Conservation (phyloP, 75 land plant genomes). For the Pseudotsuga menziesii region DNA sequence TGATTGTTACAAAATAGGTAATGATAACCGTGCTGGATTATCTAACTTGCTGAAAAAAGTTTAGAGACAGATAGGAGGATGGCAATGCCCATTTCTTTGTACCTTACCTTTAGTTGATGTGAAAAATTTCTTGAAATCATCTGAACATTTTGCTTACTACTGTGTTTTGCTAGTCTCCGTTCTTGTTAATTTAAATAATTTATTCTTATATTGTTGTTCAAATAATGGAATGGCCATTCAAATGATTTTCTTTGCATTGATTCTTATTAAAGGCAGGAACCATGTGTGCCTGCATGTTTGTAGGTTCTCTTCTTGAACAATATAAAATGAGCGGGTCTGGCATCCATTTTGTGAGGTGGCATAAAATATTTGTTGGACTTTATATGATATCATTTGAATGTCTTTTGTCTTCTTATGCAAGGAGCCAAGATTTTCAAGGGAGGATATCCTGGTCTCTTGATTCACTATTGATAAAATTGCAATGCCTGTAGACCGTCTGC, state of each 20-base stretch:
- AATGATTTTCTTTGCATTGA: background rate
- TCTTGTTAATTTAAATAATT: background rate
- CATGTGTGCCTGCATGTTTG: background rate
- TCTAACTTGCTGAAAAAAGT: background rate
- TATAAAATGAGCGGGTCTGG: background rate
- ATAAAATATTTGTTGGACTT: background rate
- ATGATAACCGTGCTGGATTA: conserved; percentile 2
- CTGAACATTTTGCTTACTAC: background rate
- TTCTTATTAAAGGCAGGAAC: background rate
- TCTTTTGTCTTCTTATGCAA: background rate
- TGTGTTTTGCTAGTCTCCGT: background rate
- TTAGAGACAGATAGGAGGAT: background rate
- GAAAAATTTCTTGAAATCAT: background rate
- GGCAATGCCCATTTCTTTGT: background rate
- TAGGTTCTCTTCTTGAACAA: background rate
- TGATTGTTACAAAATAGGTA: conserved; percentile 10
- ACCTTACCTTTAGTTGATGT: background rate
- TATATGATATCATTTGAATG: background rate
- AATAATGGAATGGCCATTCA: background rate
- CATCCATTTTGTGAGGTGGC: background rate
- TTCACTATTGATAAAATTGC: background rate
- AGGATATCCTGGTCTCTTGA: background rate
- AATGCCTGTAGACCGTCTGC: background rate
- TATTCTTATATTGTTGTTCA: background rate
- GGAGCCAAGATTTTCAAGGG: background rate